Conservation (phyloP, 805 yeast species). For the Suhomyces faveliae region DNA sequence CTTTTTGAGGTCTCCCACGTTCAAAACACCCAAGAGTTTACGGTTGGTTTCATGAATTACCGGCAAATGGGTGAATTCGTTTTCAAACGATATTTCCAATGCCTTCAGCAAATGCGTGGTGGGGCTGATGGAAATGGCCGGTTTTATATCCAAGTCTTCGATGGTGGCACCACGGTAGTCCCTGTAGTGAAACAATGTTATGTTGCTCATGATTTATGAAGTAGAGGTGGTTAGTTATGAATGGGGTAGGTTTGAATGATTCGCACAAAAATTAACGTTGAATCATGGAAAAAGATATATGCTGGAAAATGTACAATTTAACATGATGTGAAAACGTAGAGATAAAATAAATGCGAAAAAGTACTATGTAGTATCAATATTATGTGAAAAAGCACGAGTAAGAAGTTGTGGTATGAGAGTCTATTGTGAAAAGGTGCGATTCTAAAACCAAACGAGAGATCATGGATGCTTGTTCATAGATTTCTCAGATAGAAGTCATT, state of each 20-base stretch:
- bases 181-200: conserved; percentile 23
- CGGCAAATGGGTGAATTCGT: conserved; percentile 53
- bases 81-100: conserved; percentile 53
- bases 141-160: conserved; percentile 58
- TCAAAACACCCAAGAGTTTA: conserved; percentile 49
- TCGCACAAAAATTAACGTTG: too few species aligned
- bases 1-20: conserved; percentile 41
- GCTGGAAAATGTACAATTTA: too few species aligned
- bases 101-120: conserved; percentile 48
- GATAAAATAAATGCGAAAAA: too few species aligned
- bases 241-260: neutral
- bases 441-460: too few species aligned
- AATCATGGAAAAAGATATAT: too few species aligned
- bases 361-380: too few species aligned
- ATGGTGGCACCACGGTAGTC: conserved; percentile 54
- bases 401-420: too few species aligned
- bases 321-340: too few species aligned
- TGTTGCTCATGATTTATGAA: neutral
- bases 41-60: conserved; percentile 48
- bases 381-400: too few species aligned
- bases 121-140: conserved; percentile 54
- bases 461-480: too few species aligned
- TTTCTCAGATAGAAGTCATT: too few species aligned
- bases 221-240: neutral
- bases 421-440: too few species aligned